Evolutionary conservation across 208 protist genomes (phyloP).

Genomic region (Leptomonas pyrrhocoris): DNA sequence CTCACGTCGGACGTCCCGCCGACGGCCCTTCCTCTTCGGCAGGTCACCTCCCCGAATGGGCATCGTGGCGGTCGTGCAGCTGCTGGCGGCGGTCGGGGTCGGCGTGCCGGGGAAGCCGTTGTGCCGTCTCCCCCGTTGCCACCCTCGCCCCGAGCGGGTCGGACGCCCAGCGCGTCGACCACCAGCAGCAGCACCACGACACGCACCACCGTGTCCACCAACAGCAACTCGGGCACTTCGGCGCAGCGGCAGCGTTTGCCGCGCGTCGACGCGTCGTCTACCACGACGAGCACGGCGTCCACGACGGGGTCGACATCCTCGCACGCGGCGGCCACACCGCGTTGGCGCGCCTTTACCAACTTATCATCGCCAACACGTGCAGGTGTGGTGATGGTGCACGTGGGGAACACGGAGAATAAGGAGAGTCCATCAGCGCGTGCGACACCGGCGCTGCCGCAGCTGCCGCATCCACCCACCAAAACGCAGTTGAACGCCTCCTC

Average conservation of each 20-base stretch:
- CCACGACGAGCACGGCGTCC: not conserved
- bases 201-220: too few species aligned
- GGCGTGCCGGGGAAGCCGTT: not conserved
- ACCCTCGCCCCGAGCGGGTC: not conserved
- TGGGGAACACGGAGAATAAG: not conserved
- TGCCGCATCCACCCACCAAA: conserved; percentile 19
- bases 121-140: conserved; percentile 3
- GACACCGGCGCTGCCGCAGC: not conserved
- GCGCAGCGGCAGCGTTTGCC: conserved; percentile 3
- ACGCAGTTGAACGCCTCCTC: not conserved
- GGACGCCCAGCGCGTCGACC: conserved; percentile 1
- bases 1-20: not conserved
- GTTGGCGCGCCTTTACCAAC: conserved; percentile 15
- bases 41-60: conserved; percentile 3
- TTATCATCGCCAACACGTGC: conserved; percentile 8
- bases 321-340: conserved; percentile 2
- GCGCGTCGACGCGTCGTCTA: not conserved
- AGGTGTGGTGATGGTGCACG: conserved; percentile 4
- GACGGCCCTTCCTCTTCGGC: not conserved
- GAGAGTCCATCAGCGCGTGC: not conserved
- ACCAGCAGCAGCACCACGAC: not conserved
- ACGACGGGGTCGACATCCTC: conserved; percentile 7
- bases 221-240: not conserved
- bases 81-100: not conserved
- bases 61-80: not conserved